phyloP scores from a whole-genome alignment of 768 basidiomycete genomes.

The Lentinula raphanica region DNA sequence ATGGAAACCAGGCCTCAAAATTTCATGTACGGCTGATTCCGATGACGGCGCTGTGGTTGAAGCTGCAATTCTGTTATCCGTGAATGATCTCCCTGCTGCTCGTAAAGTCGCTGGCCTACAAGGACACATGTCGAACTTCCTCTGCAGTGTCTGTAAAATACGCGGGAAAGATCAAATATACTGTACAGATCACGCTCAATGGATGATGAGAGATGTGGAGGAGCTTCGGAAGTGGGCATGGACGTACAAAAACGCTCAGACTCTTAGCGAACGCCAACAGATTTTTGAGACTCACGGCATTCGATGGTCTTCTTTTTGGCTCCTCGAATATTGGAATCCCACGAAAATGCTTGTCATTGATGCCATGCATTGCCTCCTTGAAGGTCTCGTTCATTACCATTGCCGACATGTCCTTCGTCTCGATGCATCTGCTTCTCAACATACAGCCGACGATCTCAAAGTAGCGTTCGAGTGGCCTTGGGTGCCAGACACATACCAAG shows the following conservation, averaged over 20 bases:
- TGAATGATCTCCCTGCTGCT: slow-evolving; percentile 26
- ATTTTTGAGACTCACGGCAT: slow-evolving; percentile 18
- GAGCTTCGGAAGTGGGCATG: slow-evolving; percentile 15
- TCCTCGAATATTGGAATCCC: too few species aligned
- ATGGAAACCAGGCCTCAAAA: slow-evolving; percentile 25
- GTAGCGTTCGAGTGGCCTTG: too few species aligned
- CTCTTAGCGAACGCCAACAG: slow-evolving; percentile 7
- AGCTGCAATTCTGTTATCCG: slow-evolving; percentile 18
- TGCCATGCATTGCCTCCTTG: slow-evolving; percentile 35
- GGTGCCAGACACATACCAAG: too few species aligned
- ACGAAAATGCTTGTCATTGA: slow-evolving; percentile 26
- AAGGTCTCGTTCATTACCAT: slow-evolving; percentile 29
- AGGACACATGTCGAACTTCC: slow-evolving; percentile 11
- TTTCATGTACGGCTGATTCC: slow-evolving; percentile 10
- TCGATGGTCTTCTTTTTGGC: slow-evolving; percentile 25
- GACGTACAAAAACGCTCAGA: slow-evolving; percentile 18
- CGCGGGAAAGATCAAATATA: slow-evolving; percentile 16
- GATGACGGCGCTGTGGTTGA: slow-evolving; percentile 8
- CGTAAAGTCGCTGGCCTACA: slow-evolving; percentile 22
- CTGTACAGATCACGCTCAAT: slow-evolving; percentile 19
- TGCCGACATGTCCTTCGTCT: slow-evolving; percentile 13
- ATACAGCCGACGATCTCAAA: too few species aligned
- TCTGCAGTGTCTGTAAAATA: slow-evolving; percentile 25
- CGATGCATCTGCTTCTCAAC: too few species aligned
- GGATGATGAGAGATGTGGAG: slow-evolving; percentile 14